A percentile compares a stretch with the other conserved stretches of the same genome.
Conservation (phyloP, 768 basidiomycete species). For the Omphalotus guepiniiformis region DNA sequence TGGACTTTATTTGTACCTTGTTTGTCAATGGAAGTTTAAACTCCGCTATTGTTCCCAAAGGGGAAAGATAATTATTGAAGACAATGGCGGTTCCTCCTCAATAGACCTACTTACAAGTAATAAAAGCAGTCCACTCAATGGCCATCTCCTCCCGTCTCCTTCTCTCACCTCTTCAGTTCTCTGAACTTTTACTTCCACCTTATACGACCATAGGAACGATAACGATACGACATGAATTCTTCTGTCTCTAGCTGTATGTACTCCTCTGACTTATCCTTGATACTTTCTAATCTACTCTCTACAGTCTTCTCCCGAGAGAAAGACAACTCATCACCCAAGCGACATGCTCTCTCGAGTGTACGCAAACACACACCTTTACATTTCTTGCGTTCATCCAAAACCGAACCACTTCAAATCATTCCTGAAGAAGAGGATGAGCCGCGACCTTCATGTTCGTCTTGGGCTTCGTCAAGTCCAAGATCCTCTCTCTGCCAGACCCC, state of each 20-base stretch:
- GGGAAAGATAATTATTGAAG: background rate
- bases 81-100: background rate
- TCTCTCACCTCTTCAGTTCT: no score
- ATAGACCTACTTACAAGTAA: background rate
- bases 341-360: background rate
- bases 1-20: background rate
- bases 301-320: background rate
- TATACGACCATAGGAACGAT: no score
- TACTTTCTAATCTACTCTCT: background rate
- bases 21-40: background rate
- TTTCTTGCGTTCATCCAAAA: background rate
- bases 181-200: no score
- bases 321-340: background rate
- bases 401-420: constrained; percentile 18
- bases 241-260: constrained; percentile 5
- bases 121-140: background rate
- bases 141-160: background rate
- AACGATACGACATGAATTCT: background rate
- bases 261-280: background rate
- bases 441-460: constrained; percentile 11
- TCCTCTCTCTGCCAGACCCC: constrained; percentile 13
- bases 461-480: no score
- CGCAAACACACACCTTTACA: constrained; percentile 6
- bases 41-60: constrained; percentile 1
- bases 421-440: constrained; percentile 19